A percentile compares a stretch with the other conserved stretches of the same genome.
Evolutionary conservation across 768 basidiomycete species (phyloP).

Genomic region (Tylopilus cervinicoccineus): DNA sequence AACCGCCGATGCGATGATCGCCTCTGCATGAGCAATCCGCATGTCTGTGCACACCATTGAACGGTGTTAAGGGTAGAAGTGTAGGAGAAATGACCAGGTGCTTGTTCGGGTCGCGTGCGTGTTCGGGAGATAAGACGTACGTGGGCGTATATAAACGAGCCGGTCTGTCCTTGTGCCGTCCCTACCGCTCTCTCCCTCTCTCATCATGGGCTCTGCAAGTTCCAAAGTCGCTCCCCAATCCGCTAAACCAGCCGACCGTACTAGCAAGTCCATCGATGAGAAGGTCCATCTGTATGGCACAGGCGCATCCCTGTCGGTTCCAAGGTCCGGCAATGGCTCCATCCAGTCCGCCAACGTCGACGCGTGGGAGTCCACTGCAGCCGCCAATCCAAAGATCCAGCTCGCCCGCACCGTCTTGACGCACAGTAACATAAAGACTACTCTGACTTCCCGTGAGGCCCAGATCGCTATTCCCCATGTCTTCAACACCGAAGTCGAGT

Average conservation of each 20-base stretch:
- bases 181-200: constrained; percentile 5
- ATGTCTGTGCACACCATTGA: constrained; percentile 4
- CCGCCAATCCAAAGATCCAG: constrained; percentile 54
- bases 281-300: constrained; percentile 9
- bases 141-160: constrained; percentile 23
- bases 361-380: constrained; percentile 62
- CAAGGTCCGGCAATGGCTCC: constrained; percentile 54
- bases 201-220: constrained; percentile 23
- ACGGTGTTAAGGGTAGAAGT: background rate
- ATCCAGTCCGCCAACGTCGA: constrained; percentile 54
- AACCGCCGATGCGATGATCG: background rate
- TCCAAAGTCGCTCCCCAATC: constrained; percentile 24
- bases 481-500: constrained; percentile 78
- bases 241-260: constrained; percentile 15
- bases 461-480: constrained; percentile 65
- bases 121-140: constrained; percentile 16
- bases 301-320: constrained; percentile 6
- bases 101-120: constrained; percentile 11
- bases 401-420: constrained; percentile 76
- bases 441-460: constrained; percentile 62
- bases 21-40: background rate
- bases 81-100: background rate
- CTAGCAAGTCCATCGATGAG: constrained; percentile 24
- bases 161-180: constrained; percentile 11
- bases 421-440: constrained; percentile 60